Evolutionary conservation across 2,329 filamentous ascomycete genomes (phyloP), one percentile per base, ranked within the genome.

Genomic region (Colletotrichum nymphaeae): DNA sequence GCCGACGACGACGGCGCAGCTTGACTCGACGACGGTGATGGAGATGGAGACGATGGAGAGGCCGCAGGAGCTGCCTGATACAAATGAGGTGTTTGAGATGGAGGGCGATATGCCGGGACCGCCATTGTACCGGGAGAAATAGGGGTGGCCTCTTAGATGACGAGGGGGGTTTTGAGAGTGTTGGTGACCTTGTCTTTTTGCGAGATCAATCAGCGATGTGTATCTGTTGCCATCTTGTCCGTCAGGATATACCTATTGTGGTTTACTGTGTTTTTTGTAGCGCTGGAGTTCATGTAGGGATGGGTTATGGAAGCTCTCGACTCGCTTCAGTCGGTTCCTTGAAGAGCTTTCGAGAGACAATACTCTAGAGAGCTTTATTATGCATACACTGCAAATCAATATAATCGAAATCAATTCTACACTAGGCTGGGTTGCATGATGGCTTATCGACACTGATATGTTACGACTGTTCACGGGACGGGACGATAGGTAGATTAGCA

Each of bases 91-190:
- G 16, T 57, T 66, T 14, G 71, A 73, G 57, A 68, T 73, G 12
- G 71, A 73, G 35, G 71, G 71, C 35, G 71, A 73, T 5, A 73
- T 73, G 71, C 71, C 71, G 14, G 71, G 71, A 8, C 71, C 71
- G 49, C 71, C 71, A 19, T 11, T 73, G 28, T 73, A 73, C 6
- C 67, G 71, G n/a, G 71, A 73, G 35, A 73, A 73, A 35, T 67
- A 73, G 35, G 71, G 71, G 5, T 73, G 67, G 67, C 60, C 60
- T 3, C 62, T 73, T 9, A 55, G 71, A 35, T 74, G 22, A n/a
- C 35, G 28, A 37, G 30, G 35, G 19, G 1, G 19, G 12, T 5
- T 16, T 35, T 22, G 37, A 12, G 37, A 24, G 4, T n/a, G 22
- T 26, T 37, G 5, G 12, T 5, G n/a, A 16, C 42, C 5, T 7